These are phyloP conservation scores for Astragalus membranaceus DNA, from an alignment of 306 rosid genomes.

Conservation along the genomic window DNA sequence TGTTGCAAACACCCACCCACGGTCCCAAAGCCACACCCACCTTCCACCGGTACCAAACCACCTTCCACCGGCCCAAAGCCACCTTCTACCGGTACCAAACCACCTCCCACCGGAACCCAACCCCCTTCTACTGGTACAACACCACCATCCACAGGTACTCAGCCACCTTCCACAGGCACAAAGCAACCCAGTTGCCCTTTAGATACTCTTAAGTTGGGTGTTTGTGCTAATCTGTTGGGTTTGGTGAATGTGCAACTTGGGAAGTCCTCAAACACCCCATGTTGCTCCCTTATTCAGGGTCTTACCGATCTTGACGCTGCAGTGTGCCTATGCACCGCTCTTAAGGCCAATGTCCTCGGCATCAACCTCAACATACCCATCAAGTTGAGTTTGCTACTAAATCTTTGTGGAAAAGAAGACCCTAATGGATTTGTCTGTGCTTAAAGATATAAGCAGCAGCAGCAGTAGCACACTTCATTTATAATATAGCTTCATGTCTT, in stretches of 20 bases:
- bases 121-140: too few species aligned
- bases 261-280: constrained; percentile 53
- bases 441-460: too few species aligned
- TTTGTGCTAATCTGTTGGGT: constrained; percentile 59
- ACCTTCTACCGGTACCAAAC: too few species aligned
- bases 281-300: constrained; percentile 48
- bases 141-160: too few species aligned
- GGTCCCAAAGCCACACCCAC: constrained; percentile 22
- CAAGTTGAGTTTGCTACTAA: constrained; percentile 52
- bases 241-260: constrained; percentile 55
- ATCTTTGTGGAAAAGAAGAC: constrained; percentile 44
- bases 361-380: constrained; percentile 51
- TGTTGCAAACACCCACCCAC: constrained; percentile 22
- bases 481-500: too few species aligned
- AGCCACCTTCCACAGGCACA: too few species aligned
- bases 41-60: too few species aligned
- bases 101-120: too few species aligned
- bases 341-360: constrained; percentile 55
- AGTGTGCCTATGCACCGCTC: constrained; percentile 79
- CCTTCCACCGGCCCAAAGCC: too few species aligned
- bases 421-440: constrained; percentile 47
- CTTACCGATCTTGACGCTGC: constrained; percentile 74
- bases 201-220: constrained; percentile 61
- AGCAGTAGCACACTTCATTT: constrained; percentile 9
- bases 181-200: constrained; percentile 29